phyloP scores from a whole-genome alignment of 164 flowering plant species.

The Dillenia suffruticosa region DNA sequence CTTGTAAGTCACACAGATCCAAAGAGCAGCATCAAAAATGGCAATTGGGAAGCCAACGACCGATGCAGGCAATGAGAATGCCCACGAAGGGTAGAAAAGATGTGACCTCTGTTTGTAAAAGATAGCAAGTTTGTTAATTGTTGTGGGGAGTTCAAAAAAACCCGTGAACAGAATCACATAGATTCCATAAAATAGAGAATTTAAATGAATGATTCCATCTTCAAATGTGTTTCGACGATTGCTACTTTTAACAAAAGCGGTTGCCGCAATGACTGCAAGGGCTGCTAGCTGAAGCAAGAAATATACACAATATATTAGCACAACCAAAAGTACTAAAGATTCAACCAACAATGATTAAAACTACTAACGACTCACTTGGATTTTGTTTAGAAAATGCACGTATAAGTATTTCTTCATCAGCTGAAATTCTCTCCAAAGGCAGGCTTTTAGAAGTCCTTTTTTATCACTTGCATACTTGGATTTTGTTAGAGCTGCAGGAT shows the following conservation, averaged over 20 bases:
- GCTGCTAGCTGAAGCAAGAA: slow-evolving; percentile 24
- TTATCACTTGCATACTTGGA: slow-evolving; percentile 31
- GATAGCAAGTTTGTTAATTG: slow-evolving; percentile 45
- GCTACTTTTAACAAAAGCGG: slow-evolving; percentile 30
- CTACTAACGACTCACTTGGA: not conserved
- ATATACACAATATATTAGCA: not conserved
- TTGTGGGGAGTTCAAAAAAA: slow-evolving; percentile 37
- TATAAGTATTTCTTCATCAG: slow-evolving; percentile 46
- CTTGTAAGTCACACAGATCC: slow-evolving; percentile 37
- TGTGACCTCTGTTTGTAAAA: slow-evolving; percentile 66
- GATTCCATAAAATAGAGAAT: slow-evolving; percentile 38
- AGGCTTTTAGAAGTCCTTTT: slow-evolving; percentile 36
- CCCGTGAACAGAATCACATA: slow-evolving; percentile 33
- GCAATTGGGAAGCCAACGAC: slow-evolving; percentile 35
- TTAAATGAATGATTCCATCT: slow-evolving; percentile 38
- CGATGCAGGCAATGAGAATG: slow-evolving; percentile 40
- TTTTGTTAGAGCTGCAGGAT: slow-evolving; percentile 40
- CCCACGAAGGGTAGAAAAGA: slow-evolving; percentile 59
- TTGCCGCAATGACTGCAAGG: slow-evolving; percentile 26
- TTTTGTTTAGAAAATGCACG: slow-evolving; percentile 1
- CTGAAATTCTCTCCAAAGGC: slow-evolving; percentile 28
- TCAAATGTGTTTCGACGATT: slow-evolving; percentile 19
- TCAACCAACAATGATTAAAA: not conserved
- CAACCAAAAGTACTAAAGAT: not conserved
- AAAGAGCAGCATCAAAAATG: slow-evolving; percentile 25